These are phyloP conservation scores for Xylaria bambusicola DNA, from an alignment of 495 filamentous ascomycete genomes.

Conservation along the genomic window DNA sequence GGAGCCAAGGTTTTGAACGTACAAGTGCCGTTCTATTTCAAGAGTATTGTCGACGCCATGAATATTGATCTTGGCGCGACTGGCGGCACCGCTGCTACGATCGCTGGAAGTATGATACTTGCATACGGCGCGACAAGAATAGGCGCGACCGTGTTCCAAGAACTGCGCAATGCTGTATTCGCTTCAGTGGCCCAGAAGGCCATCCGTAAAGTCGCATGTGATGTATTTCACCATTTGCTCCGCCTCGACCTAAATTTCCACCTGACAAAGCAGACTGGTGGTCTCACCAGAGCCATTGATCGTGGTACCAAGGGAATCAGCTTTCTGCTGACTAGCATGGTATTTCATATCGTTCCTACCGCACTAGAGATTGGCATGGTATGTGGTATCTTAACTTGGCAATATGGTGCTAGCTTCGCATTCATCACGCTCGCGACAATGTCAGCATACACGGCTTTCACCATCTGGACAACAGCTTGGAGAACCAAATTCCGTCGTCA, in stretches of 20 bases:
- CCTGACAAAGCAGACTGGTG: slow-evolving; percentile 89
- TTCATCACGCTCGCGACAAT: slow-evolving; percentile 89
- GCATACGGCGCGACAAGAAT: slow-evolving; percentile 89
- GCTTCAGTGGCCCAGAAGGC: slow-evolving; percentile 96
- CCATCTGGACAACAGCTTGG: slow-evolving; percentile 94
- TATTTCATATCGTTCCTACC: slow-evolving; percentile 94
- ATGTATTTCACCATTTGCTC: slow-evolving; percentile 89
- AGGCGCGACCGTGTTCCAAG: slow-evolving; percentile 82
- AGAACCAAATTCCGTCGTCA: slow-evolving; percentile 92
- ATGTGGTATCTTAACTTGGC: slow-evolving; percentile 90
- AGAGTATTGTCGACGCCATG: slow-evolving; percentile 94
- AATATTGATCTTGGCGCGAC: slow-evolving; percentile 85
- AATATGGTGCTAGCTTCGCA: slow-evolving; percentile 89
- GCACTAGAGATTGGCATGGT: slow-evolving; percentile 93
- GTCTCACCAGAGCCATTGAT: slow-evolving; percentile 91
- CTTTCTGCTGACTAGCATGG: slow-evolving; percentile 95
- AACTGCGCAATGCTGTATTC: slow-evolving; percentile 93
- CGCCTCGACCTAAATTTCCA: slow-evolving; percentile 92
- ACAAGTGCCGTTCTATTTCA: slow-evolving; percentile 98
- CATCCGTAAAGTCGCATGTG: slow-evolving; percentile 84
- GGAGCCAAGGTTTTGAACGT: slow-evolving; percentile 96
- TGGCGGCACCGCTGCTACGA: slow-evolving; percentile 83
- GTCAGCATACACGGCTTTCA: slow-evolving; percentile 91
- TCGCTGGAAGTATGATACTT: slow-evolving; percentile 88
- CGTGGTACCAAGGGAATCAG: slow-evolving; percentile 97